A percentile compares a stretch with the other conserved stretches of the same genome.
Evolutionary conservation across 1,284 basidiomycete genomes (phyloP).

Genomic region (Microbotryum intermedium): DNA sequence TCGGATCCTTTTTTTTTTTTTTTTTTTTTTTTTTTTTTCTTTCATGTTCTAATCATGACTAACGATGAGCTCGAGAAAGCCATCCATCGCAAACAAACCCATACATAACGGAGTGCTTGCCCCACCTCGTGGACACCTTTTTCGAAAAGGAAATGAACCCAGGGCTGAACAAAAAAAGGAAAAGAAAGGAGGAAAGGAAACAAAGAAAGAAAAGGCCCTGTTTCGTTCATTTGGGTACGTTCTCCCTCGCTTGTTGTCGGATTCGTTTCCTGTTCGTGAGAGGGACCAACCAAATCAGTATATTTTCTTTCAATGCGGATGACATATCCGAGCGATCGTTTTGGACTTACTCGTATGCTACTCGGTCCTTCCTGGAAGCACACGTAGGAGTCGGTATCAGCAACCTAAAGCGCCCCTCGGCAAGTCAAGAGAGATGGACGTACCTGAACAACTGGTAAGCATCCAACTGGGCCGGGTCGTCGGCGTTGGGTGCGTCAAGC

Average conservation of each 20-base stretch:
- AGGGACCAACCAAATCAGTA: not conserved
- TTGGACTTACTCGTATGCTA: conserved; percentile 21
- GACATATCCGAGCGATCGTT: not conserved
- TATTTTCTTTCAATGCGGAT: not conserved
- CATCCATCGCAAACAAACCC: too few species aligned
- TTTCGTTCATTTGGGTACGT: conserved; percentile 14
- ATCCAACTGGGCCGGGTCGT: conserved; percentile 35
- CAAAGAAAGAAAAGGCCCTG: not conserved
- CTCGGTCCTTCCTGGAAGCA: conserved; percentile 16
- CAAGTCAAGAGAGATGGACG: too few species aligned
- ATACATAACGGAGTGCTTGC: too few species aligned
- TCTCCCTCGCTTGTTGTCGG: conserved; percentile 21
- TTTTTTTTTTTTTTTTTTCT: not conserved
- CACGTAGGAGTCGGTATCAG: too few species aligned
- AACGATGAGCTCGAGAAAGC: too few species aligned
- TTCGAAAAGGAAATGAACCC: too few species aligned
- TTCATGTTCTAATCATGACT: too few species aligned
- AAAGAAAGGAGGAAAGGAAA: not conserved
- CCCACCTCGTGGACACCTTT: too few species aligned
- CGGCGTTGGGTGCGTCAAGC: conserved; percentile 31
- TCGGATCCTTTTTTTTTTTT: not conserved
- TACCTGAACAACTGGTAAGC: conserved; percentile 33
- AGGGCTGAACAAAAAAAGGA: not conserved
- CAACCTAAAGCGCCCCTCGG: too few species aligned
- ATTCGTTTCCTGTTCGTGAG: conserved; percentile 10